A percentile compares a stretch with the other conserved stretches of the same genome.
phyloP scores from a whole-genome alignment of 1,139 yeast species.

The Eremothecium sinecaudum region DNA sequence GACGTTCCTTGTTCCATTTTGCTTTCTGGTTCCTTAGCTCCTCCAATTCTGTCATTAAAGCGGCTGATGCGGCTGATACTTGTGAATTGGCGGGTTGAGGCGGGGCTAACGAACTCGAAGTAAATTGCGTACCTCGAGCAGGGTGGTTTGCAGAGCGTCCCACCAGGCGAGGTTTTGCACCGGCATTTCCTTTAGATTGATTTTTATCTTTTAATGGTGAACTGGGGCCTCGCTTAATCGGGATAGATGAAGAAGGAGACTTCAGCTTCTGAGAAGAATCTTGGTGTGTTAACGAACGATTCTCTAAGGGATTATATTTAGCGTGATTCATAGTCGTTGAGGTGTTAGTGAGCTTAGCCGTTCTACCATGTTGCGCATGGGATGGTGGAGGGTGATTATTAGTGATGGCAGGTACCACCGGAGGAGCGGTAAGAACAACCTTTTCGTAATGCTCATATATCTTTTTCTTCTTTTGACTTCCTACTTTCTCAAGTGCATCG shows the following conservation, averaged over 20 bases:
- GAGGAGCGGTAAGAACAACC: constrained; percentile 38
- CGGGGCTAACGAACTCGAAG: neutral
- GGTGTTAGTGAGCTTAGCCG: neutral
- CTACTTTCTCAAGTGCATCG: constrained; percentile 55
- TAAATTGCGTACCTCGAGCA: neutral
- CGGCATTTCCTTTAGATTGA: neutral
- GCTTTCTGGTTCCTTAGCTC: constrained; percentile 44
- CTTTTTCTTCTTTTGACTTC: constrained; percentile 62
- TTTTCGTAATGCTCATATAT: constrained; percentile 50
- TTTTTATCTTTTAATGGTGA: constrained; percentile 45
- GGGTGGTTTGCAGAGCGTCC: constrained; percentile 1
- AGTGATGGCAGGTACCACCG: constrained; percentile 5
- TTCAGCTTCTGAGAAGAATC: neutral
- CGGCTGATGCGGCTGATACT: constrained; percentile 1
- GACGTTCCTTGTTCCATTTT: constrained; percentile 42
- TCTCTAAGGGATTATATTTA: neutral
- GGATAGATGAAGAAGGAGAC: constrained; percentile 33
- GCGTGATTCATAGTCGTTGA: neutral
- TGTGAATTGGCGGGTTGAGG: neutral
- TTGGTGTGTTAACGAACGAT: neutral
- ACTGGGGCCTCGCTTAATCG: constrained; percentile 56
- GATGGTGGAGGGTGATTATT: neutral
- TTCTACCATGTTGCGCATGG: neutral
- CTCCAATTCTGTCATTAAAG: constrained; percentile 39
- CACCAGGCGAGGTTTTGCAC: constrained; percentile 1